These are phyloP conservation scores for Venturia aucupariae DNA, from an alignment of 2,329 filamentous ascomycete species.

Conservation along the genomic window DNA sequence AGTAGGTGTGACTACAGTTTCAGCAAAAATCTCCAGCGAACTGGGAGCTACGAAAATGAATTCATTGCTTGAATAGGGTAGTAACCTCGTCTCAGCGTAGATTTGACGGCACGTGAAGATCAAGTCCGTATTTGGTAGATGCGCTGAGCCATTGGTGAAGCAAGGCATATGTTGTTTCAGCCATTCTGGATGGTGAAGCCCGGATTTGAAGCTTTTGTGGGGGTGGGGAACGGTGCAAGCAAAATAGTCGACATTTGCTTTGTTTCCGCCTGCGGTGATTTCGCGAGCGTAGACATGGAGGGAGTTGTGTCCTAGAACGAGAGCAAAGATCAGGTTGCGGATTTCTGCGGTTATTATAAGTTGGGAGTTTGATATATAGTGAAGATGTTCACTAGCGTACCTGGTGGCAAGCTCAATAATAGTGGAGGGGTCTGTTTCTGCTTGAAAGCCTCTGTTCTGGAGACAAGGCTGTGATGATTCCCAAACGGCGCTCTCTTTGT, in stretches of 20 bases:
- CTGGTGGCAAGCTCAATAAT: background rate
- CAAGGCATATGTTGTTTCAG: conserved; percentile 1
- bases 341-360: background rate
- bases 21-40: conserved; percentile 2
- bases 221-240: background rate
- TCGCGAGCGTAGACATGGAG: conserved; percentile 6
- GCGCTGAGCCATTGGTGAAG: background rate
- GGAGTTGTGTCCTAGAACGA: background rate
- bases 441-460: too few species aligned
- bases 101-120: conserved; percentile 4
- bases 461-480: background rate
- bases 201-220: background rate
- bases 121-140: background rate
- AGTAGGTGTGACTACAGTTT: background rate
- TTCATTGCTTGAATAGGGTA: background rate
- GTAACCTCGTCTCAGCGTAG: background rate
- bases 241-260: background rate
- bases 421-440: background rate
- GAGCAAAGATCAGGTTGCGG: conserved; percentile 6
- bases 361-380: background rate
- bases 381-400: background rate
- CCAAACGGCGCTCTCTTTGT: background rate
- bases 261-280: background rate
- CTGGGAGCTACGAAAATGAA: background rate
- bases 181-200: conserved; percentile 1